phyloP scores from a whole-genome alignment of 2,329 filamentous ascomycete genomes.

The Xylaria sp. region DNA sequence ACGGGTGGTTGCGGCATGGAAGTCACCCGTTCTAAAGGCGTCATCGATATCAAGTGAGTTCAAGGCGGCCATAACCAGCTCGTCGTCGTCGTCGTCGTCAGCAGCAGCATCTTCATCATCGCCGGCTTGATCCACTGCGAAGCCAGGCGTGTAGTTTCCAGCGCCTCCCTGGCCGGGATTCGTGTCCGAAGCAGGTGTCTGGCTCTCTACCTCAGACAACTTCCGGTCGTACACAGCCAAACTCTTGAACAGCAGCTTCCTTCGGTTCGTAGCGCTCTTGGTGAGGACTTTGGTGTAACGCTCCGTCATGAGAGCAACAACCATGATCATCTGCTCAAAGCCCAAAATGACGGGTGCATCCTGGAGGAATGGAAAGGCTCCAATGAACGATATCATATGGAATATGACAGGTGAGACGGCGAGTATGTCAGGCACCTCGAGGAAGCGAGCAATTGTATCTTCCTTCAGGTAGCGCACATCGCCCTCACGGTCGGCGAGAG shows the following conservation, averaged over 20 bases:
- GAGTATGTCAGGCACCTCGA: conserved; percentile 78
- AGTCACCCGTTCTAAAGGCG: conserved; percentile 65
- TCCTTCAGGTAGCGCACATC: conserved; percentile 74
- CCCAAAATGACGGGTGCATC: conserved; percentile 77
- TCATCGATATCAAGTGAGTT: conserved; percentile 74
- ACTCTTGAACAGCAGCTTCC: conserved; percentile 76
- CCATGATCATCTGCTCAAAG: conserved; percentile 76
- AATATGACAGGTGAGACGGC: conserved; percentile 75
- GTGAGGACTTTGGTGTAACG: conserved; percentile 73
- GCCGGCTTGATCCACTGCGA: conserved; percentile 59
- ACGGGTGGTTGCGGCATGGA: conserved; percentile 60
- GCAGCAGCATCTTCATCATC: conserved; percentile 57
- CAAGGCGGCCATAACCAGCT: conserved; percentile 75
- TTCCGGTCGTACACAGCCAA: conserved; percentile 76
- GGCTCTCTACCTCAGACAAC: conserved; percentile 52
- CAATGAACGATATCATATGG: conserved; percentile 76
- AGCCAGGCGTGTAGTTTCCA: conserved; percentile 53
- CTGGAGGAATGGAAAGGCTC: conserved; percentile 77
- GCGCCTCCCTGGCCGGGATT: conserved; percentile 12
- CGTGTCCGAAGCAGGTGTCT: conserved; percentile 35
- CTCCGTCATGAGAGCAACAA: conserved; percentile 77
- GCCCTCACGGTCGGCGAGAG: conserved; percentile 73
- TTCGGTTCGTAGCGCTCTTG: conserved; percentile 66
- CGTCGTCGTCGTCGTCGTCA: conserved; percentile 68
- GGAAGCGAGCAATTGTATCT: conserved; percentile 75